phyloP scores from a whole-genome alignment of 768 basidiomycete genomes.

The Sporobolomyces pararoseus region DNA sequence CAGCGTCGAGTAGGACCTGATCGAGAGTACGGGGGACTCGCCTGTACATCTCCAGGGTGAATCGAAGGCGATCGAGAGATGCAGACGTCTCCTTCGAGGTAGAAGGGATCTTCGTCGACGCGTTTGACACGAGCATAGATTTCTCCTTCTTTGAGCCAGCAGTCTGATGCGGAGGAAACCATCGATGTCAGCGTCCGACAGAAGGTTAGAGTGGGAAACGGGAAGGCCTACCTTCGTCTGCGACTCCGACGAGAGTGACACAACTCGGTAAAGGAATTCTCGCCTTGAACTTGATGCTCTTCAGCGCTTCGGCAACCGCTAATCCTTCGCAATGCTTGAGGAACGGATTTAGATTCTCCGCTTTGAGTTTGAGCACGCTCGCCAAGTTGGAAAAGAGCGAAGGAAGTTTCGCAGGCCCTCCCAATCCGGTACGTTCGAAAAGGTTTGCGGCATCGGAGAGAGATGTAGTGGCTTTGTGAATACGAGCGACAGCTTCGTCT shows the following conservation, averaged over 20 bases:
- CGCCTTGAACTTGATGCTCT: conserved; percentile 70
- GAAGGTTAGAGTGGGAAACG: not conserved
- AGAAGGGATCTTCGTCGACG: conserved; percentile 59
- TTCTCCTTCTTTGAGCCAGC: conserved; percentile 44
- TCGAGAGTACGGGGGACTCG: conserved; percentile 44
- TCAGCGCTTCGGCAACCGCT: conserved; percentile 63
- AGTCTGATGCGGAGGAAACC: conserved; percentile 53
- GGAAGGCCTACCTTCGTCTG: conserved; percentile 63
- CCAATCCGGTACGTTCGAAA: conserved; percentile 56
- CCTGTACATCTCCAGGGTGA: conserved; percentile 69
- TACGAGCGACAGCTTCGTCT: conserved; percentile 57
- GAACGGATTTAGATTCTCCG: conserved; percentile 51
- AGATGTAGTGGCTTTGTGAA: conserved; percentile 62
- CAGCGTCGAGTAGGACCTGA: no score
- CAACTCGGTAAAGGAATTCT: conserved; percentile 69
- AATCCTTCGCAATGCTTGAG: conserved; percentile 59
- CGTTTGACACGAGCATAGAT: conserved; percentile 54
- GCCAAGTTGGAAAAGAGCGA: conserved; percentile 53
- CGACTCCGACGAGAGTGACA: conserved; percentile 70
- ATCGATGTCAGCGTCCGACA: not conserved
- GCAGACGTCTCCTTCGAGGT: conserved; percentile 61
- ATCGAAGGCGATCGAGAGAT: conserved; percentile 70
- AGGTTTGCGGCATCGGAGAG: conserved; percentile 56
- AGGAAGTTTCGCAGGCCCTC: conserved; percentile 53
- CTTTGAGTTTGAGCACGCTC: conserved; percentile 50